Evolutionary conservation across 495 filamentous ascomycete species (phyloP), one percentile per base, ranked within the genome.

Genomic region (Staphylotrichum tortipilum): DNA sequence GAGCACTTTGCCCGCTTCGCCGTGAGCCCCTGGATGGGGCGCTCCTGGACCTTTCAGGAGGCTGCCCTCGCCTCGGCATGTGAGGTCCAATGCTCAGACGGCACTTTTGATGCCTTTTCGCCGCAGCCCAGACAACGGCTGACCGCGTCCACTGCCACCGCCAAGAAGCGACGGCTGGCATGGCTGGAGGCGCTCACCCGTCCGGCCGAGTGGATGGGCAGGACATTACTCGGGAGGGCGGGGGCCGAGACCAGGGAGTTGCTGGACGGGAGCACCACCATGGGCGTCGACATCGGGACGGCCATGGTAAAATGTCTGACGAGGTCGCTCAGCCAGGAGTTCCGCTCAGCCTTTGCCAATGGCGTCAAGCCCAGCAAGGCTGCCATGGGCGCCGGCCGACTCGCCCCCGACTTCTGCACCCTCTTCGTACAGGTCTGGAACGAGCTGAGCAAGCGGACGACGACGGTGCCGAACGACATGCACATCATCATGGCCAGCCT

Each of bases 71-170:
- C 51, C 7, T 53, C 49, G 19, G 24, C 10, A 6, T 50, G 52
- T 29, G 55, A 61, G 37, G 52, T 61, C 1, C 58, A 61, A 12
- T 55, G 58, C 37, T 43, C 55, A 3, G 58, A 61, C 31, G 52
- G 55, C 4, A 61, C 52, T 0, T 61, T 61, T 18, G 39, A 55
- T 14, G 51, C 41, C 22, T 51, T 58, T 21, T 42, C 38, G 1
- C 49, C 37, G 7, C 48, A 49, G 4, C 34, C 33, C 11, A 42
- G 39, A 29, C 45, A 49, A 23, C 28, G 31, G 3, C n/a, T 36
- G n/a, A 28, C 36, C 23, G 22, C 34, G 22, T 17, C 30, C 4
- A 37, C 53, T 11, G 41, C 43, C 0, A 31, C 14, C 3, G 19
- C 23, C 12, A n/a, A 8, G 6, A 33, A 10, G 11, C 35, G 23